phyloP scores from a whole-genome alignment of 805 yeast species.

The Kregervanrija delftensis region DNA sequence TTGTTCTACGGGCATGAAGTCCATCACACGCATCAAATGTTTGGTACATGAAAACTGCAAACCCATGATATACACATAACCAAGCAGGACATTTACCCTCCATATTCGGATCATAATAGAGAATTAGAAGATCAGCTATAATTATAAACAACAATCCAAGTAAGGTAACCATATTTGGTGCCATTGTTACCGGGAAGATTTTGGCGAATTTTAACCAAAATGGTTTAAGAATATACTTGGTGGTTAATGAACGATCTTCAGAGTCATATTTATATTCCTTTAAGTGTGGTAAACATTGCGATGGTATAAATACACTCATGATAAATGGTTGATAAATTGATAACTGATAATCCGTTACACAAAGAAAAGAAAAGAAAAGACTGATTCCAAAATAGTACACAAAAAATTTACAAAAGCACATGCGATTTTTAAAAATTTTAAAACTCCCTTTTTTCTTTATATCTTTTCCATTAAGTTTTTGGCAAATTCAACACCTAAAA shows the following conservation, averaged over 20 bases:
- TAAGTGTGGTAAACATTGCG: slow-evolving; percentile 6
- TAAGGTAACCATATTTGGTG: slow-evolving; percentile 87
- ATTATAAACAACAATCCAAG: slow-evolving; percentile 70
- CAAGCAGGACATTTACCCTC: slow-evolving; percentile 59
- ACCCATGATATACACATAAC: slow-evolving; percentile 71
- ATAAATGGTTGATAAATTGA: background rate
- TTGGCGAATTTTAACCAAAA: slow-evolving; percentile 73
- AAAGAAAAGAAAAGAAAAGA: background rate
- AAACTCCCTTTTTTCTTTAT: no score
- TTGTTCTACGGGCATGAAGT: slow-evolving; percentile 88
- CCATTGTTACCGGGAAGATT: slow-evolving; percentile 80
- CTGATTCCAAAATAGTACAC: background rate
- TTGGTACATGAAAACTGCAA: slow-evolving; percentile 83
- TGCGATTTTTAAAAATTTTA: no score
- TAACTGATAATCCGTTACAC: no score
- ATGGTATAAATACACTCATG: slow-evolving; percentile 12
- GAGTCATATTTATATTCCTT: slow-evolving; percentile 42
- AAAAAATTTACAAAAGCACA: background rate
- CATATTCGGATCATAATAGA: slow-evolving; percentile 68
- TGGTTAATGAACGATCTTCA: slow-evolving; percentile 74
- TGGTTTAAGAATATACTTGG: slow-evolving; percentile 70
- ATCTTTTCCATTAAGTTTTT: slow-evolving; percentile 15
- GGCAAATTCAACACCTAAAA: slow-evolving; percentile 89
- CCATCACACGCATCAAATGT: slow-evolving; percentile 97
- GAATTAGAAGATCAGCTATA: slow-evolving; percentile 53